A percentile compares a stretch with the other conserved stretches of the same genome.
phyloP scores from a whole-genome alignment of 106 monocot species.

The Platanthera guangdongensis region DNA sequence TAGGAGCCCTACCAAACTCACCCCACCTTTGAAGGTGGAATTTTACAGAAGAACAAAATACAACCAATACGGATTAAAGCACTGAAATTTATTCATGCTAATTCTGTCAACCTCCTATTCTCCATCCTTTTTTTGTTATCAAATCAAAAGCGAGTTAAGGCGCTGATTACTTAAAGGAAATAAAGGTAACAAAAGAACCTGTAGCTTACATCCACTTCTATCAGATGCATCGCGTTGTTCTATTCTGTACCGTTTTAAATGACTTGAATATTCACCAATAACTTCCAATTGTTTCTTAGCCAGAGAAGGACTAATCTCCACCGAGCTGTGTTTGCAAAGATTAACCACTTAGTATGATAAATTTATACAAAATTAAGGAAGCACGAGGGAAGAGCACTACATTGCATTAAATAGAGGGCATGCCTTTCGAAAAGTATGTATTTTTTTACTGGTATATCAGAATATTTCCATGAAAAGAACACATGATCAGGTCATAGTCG shows the following conservation, averaged over 20 bases:
- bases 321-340: conserved; percentile 41
- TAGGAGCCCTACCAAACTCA: no score
- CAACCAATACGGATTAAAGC: not conserved
- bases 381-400: not conserved
- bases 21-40: no score
- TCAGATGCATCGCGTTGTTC: conserved; percentile 88
- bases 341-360: not conserved
- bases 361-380: not conserved
- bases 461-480: no score
- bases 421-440: not conserved
- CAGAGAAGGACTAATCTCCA: conserved; percentile 86
- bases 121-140: not conserved
- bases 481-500: no score
- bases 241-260: conserved; percentile 69
- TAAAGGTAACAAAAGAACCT: conserved; percentile 3
- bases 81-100: not conserved
- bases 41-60: no score
- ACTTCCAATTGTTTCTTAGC: conserved; percentile 84
- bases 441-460: not conserved
- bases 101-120: not conserved
- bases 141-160: not conserved
- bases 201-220: conserved; percentile 68
- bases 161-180: not conserved
- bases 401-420: no score
- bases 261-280: conserved; percentile 76